A percentile compares a stretch with the other conserved stretches of the same genome.
Conservation (phyloP, 1,284 basidiomycete species). For the Pseudozyma flocculosa region DNA sequence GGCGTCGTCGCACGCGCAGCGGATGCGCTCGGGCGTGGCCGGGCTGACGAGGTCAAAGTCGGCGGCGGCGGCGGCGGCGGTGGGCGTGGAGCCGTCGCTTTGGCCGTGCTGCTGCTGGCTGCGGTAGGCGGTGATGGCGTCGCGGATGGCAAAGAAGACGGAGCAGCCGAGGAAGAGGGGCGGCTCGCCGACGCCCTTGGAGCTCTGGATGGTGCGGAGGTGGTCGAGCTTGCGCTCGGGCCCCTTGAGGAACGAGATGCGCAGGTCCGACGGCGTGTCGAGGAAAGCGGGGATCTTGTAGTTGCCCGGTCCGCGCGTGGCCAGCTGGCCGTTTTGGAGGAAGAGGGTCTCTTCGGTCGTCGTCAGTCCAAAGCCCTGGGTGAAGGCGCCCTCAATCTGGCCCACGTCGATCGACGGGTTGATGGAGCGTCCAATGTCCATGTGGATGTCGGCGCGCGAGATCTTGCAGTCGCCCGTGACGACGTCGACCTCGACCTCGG, state of each 20-base stretch:
- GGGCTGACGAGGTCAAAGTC: conserved; percentile 51
- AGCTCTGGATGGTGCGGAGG: conserved; percentile 51
- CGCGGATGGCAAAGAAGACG: conserved; percentile 56
- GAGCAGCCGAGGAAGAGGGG: conserved; percentile 57
- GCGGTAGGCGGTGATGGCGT: conserved; percentile 53
- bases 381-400: conserved; percentile 57
- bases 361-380: conserved; percentile 49
- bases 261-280: conserved; percentile 57
- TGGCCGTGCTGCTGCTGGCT: conserved; percentile 7
- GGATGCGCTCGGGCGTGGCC: conserved; percentile 57
- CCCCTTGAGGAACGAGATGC: conserved; percentile 55
- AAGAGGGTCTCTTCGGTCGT: conserved; percentile 58
- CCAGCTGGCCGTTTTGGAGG: conserved; percentile 54
- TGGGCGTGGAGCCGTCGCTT: no score
- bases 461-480: conserved; percentile 57
- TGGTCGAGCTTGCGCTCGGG: conserved; percentile 35
- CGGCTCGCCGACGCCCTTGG: conserved; percentile 53
- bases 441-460: conserved; percentile 48
- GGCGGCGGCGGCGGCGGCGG: no score
- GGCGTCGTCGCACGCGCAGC: conserved; percentile 52
- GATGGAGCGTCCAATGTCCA: conserved; percentile 58
- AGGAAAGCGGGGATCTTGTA: conserved; percentile 58
- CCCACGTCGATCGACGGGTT: conserved; percentile 59
- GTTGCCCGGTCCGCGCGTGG: conserved; percentile 56
- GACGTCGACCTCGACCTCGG: conserved; percentile 58